These are phyloP conservation scores for Akanthomyces uredinophilus DNA, from an alignment of 2,329 filamentous ascomycete genomes.

Conservation along the genomic window DNA sequence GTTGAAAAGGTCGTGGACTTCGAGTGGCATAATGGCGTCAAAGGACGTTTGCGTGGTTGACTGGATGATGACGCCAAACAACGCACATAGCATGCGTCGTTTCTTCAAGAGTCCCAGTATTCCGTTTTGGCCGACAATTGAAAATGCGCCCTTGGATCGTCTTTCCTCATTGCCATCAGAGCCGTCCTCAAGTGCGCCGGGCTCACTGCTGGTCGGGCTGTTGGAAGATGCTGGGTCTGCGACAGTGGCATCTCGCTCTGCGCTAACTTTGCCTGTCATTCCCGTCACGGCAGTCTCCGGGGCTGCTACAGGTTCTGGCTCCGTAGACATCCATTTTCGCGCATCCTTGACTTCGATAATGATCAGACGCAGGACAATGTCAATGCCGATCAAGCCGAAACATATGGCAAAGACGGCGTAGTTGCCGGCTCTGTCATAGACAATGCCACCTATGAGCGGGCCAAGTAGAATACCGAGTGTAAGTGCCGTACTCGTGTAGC, in stretches of 20 bases:
- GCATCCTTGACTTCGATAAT: conserved; percentile 31
- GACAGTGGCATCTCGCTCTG: neutral
- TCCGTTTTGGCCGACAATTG: neutral
- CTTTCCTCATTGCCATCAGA: neutral
- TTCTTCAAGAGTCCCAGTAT: conserved; percentile 25
- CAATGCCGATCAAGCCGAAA: conserved; percentile 29
- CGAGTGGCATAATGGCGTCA: conserved; percentile 30
- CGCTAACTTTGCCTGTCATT: neutral
- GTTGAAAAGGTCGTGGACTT: conserved; percentile 25
- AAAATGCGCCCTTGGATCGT: neutral
- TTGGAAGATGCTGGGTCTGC: neutral
- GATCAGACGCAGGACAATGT: conserved; percentile 27
- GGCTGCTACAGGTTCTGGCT: neutral
- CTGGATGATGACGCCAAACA: conserved; percentile 32
- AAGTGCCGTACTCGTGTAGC: conserved; percentile 30
- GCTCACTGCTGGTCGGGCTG: neutral
- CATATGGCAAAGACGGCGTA: conserved; percentile 33
- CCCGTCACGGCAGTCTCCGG: conserved; percentile 4
- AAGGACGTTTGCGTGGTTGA: conserved; percentile 28
- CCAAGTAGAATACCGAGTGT: conserved; percentile 29
- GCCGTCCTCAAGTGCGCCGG: neutral
- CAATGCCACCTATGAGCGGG: conserved; percentile 30
- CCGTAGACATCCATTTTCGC: conserved; percentile 23
- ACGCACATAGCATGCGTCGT: conserved; percentile 28
- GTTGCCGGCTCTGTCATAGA: conserved; percentile 29